Conservation (phyloP, 2,329 filamentous ascomycete species). For the Pseudocercospora pini-densiflorae region DNA sequence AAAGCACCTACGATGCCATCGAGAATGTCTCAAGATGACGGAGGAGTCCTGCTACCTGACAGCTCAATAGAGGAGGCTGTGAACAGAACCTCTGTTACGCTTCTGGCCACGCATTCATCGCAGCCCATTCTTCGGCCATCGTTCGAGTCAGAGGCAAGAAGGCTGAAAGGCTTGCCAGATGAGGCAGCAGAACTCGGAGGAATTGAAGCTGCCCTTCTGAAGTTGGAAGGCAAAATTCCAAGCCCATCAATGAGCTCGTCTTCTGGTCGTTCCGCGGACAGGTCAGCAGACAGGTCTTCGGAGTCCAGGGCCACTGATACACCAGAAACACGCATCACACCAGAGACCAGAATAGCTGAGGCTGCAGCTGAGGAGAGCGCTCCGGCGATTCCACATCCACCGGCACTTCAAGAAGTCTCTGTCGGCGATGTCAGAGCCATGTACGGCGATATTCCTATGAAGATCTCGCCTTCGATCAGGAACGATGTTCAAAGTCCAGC, state of each 20-base stretch:
- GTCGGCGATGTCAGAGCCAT: slow-evolving; percentile 21
- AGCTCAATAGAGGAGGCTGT: slow-evolving; percentile 13
- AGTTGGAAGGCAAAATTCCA: slow-evolving; percentile 74
- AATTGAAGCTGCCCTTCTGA: slow-evolving; percentile 88
- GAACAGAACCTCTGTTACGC: slow-evolving; percentile 40
- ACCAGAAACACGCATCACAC: slow-evolving; percentile 14
- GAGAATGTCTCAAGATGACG: slow-evolving; percentile 23
- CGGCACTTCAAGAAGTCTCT: slow-evolving; percentile 20
- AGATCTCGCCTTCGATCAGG: slow-evolving; percentile 22
- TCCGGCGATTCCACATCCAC: slow-evolving; percentile 11
- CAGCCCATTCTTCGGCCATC: slow-evolving; percentile 65
- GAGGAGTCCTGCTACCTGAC: slow-evolving; percentile 19
- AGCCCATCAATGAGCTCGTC: slow-evolving; percentile 25
- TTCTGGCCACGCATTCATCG: slow-evolving; percentile 59
- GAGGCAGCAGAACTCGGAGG: slow-evolving; percentile 68
- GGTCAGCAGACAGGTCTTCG: slow-evolving; percentile 6
- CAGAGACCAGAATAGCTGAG: slow-evolving; percentile 3
- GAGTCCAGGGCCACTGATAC: slow-evolving; percentile 10
- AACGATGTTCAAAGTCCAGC: slow-evolving; percentile 30
- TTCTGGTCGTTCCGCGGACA: slow-evolving; percentile 4
- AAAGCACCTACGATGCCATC: slow-evolving; percentile 18
- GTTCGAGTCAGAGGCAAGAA: slow-evolving; percentile 86
- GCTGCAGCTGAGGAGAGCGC: slow-evolving; percentile 4
- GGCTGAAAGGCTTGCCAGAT: slow-evolving; percentile 85
- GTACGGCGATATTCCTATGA: slow-evolving; percentile 23